Base-by-base conservation (phyloP, 345 rosid genomes). In the Orychophragmus violaceus region DNA sequence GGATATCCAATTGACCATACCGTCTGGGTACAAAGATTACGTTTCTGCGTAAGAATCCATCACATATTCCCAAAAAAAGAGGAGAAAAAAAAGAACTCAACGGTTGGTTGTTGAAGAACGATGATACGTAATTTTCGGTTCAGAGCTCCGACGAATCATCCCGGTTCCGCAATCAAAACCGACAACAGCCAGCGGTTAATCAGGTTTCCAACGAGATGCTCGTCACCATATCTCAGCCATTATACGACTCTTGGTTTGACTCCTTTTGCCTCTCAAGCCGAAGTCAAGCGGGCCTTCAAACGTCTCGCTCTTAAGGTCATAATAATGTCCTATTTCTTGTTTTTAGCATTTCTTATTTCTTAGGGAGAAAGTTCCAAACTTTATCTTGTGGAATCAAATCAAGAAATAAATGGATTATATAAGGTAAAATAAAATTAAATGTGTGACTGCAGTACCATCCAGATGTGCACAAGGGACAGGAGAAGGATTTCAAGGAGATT, bases 281-380 rank as follows among this genome's bases (percentile, higher is more conserved):
- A 72, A 46, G 77, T 72, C 67, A 72, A 68, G 11, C 70, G 68
- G 1, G 74, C 66, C n/a, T 72, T 61, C 35, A 71, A 62, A 53
- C 70, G 77, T 69, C 77, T 77, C n/a, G 74, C 76, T 54, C 74
- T 76, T 30, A 71, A 71, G 77, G 75, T 70, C 29, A 10, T 3
- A 6, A 25, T 30, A 8, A 28, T 55, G 24, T 70, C 25, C 6
- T 46, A 14, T 68, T 32, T 14, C 8, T 7, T 48, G 41, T 5
- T 19, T 52, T 51, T 5, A n/a, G n/a, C n/a, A 0, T 14, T 32
- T 19, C 22, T 30, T 10, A 6, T 46, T 46, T 46, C 5, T 4
- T 29, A 1, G 9, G 7, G n/a, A 46, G 14, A 51, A 60, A 19
- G 17, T 8, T 51, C 27, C 2, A 57, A 30, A 58, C 9, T 44